A percentile compares a stretch with the other conserved stretches of the same genome.
Conservation (phyloP, 345 rosid species). For the Acer saccharum region DNA sequence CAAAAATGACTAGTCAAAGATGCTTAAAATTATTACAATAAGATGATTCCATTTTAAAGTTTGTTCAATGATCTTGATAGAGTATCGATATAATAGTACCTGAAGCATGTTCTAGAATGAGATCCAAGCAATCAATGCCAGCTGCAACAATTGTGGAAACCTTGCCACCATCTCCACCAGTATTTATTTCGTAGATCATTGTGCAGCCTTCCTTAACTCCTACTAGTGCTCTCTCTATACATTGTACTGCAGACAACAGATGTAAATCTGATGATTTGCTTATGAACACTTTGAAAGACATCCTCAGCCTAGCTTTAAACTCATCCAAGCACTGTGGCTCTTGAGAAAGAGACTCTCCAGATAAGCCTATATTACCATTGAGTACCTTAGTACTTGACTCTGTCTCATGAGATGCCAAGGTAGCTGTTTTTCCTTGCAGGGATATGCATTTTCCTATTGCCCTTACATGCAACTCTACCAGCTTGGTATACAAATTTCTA, state of each 20-base stretch:
- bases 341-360: slow-evolving; percentile 39
- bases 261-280: slow-evolving; percentile 64
- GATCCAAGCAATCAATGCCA: slow-evolving; percentile 86
- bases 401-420: slow-evolving; percentile 71
- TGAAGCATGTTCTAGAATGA: slow-evolving; percentile 80
- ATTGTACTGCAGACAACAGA: slow-evolving; percentile 66
- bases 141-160: slow-evolving; percentile 73
- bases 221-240: slow-evolving; percentile 77
- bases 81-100: slow-evolving; percentile 40
- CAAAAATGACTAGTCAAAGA: not conserved
- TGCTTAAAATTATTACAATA: slow-evolving; percentile 9
- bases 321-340: slow-evolving; percentile 53
- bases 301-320: slow-evolving; percentile 65
- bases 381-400: slow-evolving; percentile 58
- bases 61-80: slow-evolving; percentile 8
- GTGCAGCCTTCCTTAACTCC: slow-evolving; percentile 61
- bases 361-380: slow-evolving; percentile 31
- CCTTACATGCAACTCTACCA: slow-evolving; percentile 69
- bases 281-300: slow-evolving; percentile 63
- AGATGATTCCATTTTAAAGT: not conserved
- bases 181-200: slow-evolving; percentile 48
- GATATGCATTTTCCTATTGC: slow-evolving; percentile 84
- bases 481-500: slow-evolving; percentile 47
- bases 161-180: slow-evolving; percentile 61
- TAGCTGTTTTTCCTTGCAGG: slow-evolving; percentile 76